Base-by-base conservation (phyloP, 345 rosid species). In the Noccaea bulbosa region DNA sequence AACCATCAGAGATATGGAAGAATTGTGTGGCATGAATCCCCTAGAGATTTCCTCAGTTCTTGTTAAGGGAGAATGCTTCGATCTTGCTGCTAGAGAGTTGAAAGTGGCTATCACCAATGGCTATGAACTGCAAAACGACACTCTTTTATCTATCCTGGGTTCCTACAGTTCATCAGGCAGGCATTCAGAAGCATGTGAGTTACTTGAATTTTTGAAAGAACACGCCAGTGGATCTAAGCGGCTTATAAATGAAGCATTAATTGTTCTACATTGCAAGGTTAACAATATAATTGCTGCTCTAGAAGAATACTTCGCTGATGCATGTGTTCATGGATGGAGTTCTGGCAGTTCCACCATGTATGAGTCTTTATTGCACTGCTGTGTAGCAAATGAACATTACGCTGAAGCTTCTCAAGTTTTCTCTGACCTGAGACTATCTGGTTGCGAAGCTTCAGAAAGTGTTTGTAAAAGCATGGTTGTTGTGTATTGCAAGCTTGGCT, bases 401-500 rank as follows among this genome's bases (percentile, higher is more conserved):
- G 64, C 84, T 58, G 96, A 89, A 81, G 98, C 93, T 80, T 89
- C 91, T 81, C 96, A 89, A 80, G 62, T 93, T 62, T 84, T 91
- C 72, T 81, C 86, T 51, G 98, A 93, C 78, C 78, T 91, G 91
- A 87, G 86, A 79, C 82, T 87, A 68, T 83, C 75, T 64, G 80
- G 86, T 60, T 71, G 82, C 11, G 88, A 81, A 73, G 81, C 84
- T 62, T 84, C 91, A 44, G 87, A 83, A 65, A 70, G 58, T 70
- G 79, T 89, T 32, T 80, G 59, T 66, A 72, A 62, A 72, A 77
- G 72, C 61, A 91, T 93, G 94, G 84, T 80, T 34, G 74, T 22
- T 45, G 43, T 85, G 51, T 91, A 85, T 65, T 87, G 96, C 65
- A 85, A 85, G 79, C 77, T 89, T 82, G 91, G 81, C 48, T 91